Evolutionary conservation across 129 eudicot genomes (phyloP).

Genomic region (Calendula officinalis): DNA sequence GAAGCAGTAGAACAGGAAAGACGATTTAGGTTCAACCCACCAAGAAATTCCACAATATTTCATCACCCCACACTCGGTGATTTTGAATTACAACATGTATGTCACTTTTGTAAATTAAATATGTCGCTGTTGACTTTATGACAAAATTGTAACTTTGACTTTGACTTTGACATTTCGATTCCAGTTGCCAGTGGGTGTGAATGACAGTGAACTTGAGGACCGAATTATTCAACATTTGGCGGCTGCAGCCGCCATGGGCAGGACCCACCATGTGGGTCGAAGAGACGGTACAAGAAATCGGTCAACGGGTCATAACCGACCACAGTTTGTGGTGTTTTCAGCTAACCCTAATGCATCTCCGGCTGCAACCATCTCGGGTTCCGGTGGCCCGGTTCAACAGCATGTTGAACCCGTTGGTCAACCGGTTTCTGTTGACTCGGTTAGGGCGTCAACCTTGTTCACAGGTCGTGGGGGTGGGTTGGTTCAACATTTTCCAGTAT

Average conservation of each 20-base stretch:
- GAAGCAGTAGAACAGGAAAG: constrained; percentile 72
- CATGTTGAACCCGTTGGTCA: no score
- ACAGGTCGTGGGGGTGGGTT: constrained; percentile 28
- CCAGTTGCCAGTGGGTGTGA: constrained; percentile 64
- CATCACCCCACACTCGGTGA: constrained; percentile 73
- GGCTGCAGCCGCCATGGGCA: constrained; percentile 86
- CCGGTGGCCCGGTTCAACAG: constrained; percentile 28
- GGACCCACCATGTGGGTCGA: constrained; percentile 57
- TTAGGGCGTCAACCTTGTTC: constrained; percentile 34
- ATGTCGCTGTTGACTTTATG: no score
- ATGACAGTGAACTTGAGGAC: constrained; percentile 70
- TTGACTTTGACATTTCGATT: neutral
- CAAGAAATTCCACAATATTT: constrained; percentile 62
- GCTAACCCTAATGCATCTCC: constrained; percentile 48
- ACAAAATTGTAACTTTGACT: neutral
- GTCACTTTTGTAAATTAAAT: no score
- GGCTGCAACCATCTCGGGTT: constrained; percentile 27
- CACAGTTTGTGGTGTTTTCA: constrained; percentile 59
- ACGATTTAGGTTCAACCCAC: constrained; percentile 43
- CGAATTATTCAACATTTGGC: constrained; percentile 85
- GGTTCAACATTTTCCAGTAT: constrained; percentile 26
- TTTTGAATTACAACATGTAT: constrained; percentile 66
- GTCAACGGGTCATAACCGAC: constrained; percentile 50
- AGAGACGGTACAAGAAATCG: constrained; percentile 62
- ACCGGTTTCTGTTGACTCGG: constrained; percentile 19